Percentiles rank a stretch among this genome's conserved stretches.
Conservation (phyloP, 495 filamentous ascomycete species). For the Elasticomyces elasticus region DNA sequence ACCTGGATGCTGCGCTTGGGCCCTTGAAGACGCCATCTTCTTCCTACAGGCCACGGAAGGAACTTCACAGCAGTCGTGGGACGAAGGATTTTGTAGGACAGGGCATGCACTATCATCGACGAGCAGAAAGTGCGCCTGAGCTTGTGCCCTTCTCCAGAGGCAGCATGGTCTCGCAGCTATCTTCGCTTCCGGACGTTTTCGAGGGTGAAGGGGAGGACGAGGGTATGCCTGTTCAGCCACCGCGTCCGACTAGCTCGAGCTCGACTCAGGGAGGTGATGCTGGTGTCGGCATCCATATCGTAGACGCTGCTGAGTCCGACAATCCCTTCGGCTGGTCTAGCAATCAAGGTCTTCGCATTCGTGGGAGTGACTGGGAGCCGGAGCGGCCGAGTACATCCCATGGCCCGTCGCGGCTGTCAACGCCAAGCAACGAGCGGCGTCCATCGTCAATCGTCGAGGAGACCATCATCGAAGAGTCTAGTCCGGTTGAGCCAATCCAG, state of each 20-base stretch:
- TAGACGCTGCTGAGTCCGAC: slow-evolving; percentile 31
- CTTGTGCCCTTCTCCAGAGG: slow-evolving; percentile 58
- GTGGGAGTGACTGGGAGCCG: slow-evolving; percentile 29
- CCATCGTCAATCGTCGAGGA: slow-evolving; percentile 38
- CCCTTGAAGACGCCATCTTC: slow-evolving; percentile 72
- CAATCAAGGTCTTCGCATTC: slow-evolving; percentile 25
- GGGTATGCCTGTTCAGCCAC: slow-evolving; percentile 27
- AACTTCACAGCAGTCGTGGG: slow-evolving; percentile 80
- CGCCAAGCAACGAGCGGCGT: slow-evolving; percentile 25
- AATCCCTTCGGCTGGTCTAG: slow-evolving; percentile 33
- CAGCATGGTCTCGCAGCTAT: slow-evolving; percentile 32
- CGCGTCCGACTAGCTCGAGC: slow-evolving; percentile 1
- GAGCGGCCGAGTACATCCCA: slow-evolving; percentile 12
- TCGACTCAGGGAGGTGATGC: slow-evolving; percentile 23
- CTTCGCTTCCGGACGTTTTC: slow-evolving; percentile 76
- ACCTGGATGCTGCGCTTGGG: slow-evolving; percentile 89
- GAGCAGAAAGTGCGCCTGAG: slow-evolving; percentile 85
- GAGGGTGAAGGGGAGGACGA: slow-evolving; percentile 92
- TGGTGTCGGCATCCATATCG: slow-evolving; percentile 39
- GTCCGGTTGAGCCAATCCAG: slow-evolving; percentile 31
- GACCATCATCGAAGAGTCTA: slow-evolving; percentile 35
- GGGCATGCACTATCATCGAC: slow-evolving; percentile 81
- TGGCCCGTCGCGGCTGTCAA: slow-evolving; percentile 23
- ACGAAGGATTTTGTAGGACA: slow-evolving; percentile 66
- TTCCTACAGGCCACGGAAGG: slow-evolving; percentile 41